phyloP scores from a whole-genome alignment of 495 filamentous ascomycete genomes.

The Trichoderma virens region DNA sequence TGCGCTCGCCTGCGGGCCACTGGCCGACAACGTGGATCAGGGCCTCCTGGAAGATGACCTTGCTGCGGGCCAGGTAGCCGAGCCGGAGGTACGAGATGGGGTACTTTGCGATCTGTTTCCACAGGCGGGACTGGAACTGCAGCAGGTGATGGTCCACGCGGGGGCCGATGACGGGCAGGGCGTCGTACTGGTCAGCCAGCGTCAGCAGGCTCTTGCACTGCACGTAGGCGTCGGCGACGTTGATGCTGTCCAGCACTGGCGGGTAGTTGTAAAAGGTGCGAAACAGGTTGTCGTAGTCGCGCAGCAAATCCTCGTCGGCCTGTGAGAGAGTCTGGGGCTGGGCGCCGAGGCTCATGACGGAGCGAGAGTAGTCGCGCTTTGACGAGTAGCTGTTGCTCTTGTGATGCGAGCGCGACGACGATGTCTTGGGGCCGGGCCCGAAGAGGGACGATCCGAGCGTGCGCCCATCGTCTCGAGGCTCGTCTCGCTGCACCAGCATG shows the following conservation, averaged over 20 bases:
- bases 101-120: slow-evolving; percentile 93
- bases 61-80: slow-evolving; percentile 73
- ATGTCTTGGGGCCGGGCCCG: slow-evolving; percentile 23
- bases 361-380: slow-evolving; percentile 72
- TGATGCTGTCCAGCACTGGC: slow-evolving; percentile 68
- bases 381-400: slow-evolving; percentile 16
- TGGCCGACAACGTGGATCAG: slow-evolving; percentile 87
- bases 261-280: slow-evolving; percentile 89
- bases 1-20: slow-evolving; percentile 74
- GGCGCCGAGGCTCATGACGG: slow-evolving; percentile 67
- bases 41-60: slow-evolving; percentile 83
- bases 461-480: slow-evolving; percentile 19
- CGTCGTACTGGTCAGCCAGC: slow-evolving; percentile 87
- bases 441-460: slow-evolving; percentile 32
- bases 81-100: slow-evolving; percentile 85
- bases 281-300: slow-evolving; percentile 90
- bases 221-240: slow-evolving; percentile 83
- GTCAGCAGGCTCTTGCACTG: slow-evolving; percentile 82
- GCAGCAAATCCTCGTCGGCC: slow-evolving; percentile 60
- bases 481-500: slow-evolving; percentile 78
- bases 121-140: slow-evolving; percentile 79
- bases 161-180: slow-evolving; percentile 75
- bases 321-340: slow-evolving; percentile 32
- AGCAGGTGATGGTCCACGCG: slow-evolving; percentile 89
- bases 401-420: slow-evolving; percentile 22